These are phyloP conservation scores for Astrocystis sublimbata DNA, from an alignment of 495 filamentous ascomycete species.

Conservation along the genomic window DNA sequence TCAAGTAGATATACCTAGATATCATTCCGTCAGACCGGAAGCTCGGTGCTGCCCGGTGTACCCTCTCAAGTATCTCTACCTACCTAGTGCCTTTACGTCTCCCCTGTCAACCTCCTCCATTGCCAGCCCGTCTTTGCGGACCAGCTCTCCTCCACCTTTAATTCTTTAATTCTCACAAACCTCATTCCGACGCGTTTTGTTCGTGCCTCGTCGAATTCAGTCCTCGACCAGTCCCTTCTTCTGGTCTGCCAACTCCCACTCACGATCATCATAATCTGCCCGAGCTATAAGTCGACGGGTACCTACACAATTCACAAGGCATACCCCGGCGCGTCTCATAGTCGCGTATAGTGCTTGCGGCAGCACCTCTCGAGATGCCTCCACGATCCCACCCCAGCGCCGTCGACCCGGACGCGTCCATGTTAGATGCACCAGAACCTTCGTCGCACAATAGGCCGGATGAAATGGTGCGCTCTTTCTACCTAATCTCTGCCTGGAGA, in stretches of 20 bases:
- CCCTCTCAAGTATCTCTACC: too few species aligned
- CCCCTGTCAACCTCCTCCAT: neutral
- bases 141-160: slow-evolving; percentile 15
- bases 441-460: slow-evolving; percentile 34
- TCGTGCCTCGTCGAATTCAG: slow-evolving; percentile 4
- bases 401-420: slow-evolving; percentile 55
- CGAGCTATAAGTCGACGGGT: neutral
- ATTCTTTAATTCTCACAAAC: slow-evolving; percentile 20
- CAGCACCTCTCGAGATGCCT: slow-evolving; percentile 54
- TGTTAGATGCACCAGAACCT: slow-evolving; percentile 62
- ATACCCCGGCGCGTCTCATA: slow-evolving; percentile 40
- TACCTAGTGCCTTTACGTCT: neutral
- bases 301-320: neutral
- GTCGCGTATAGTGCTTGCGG: slow-evolving; percentile 32
- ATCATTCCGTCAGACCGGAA: too few species aligned
- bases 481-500: neutral
- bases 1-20: too few species aligned
- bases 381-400: slow-evolving; percentile 52
- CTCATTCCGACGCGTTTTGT: slow-evolving; percentile 19
- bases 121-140: slow-evolving; percentile 13
- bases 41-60: too few species aligned
- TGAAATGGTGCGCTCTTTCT: slow-evolving; percentile 52
- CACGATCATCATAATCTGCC: neutral
- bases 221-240: neutral
- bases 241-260: neutral